Conservation (phyloP, 2,329 filamentous ascomycete genomes). For the Fusarium coffeatum region DNA sequence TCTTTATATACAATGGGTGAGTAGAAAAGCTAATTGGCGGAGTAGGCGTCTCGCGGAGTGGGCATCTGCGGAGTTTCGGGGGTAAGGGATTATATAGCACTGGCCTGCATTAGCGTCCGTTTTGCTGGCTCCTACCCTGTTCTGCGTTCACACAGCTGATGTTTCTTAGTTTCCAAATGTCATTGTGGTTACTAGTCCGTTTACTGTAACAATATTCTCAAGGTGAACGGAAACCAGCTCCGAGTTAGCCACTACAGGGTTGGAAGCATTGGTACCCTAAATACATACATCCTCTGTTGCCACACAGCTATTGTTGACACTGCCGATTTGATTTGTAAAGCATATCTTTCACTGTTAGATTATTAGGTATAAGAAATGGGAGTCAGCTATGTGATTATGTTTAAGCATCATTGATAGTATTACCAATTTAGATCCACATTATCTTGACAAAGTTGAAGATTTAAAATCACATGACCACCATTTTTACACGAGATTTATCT, state of each 20-base stretch:
- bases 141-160: neutral
- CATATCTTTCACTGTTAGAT: too few relatives aligned
- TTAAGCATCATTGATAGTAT: too few relatives aligned
- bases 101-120: neutral
- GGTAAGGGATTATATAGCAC: neutral
- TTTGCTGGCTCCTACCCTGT: neutral
- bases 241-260: neutral
- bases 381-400: too few relatives aligned
- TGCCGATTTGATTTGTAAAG: too few relatives aligned
- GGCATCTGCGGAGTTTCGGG: neutral
- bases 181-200: neutral
- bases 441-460: too few relatives aligned
- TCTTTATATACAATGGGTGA: neutral
- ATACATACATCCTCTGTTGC: neutral
- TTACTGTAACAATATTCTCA: neutral
- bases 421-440: too few relatives aligned
- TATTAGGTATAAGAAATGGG: too few relatives aligned
- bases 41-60: neutral
- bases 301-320: neutral
- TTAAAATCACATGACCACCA: too few relatives aligned
- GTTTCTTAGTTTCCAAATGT: neutral
- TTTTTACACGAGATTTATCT: fast-evolving
- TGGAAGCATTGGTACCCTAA: fast-evolving
- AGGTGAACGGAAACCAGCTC: neutral
- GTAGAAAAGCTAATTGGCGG: neutral